Conservation (phyloP, 805 yeast species). For the Lipomyces yamadae region DNA sequence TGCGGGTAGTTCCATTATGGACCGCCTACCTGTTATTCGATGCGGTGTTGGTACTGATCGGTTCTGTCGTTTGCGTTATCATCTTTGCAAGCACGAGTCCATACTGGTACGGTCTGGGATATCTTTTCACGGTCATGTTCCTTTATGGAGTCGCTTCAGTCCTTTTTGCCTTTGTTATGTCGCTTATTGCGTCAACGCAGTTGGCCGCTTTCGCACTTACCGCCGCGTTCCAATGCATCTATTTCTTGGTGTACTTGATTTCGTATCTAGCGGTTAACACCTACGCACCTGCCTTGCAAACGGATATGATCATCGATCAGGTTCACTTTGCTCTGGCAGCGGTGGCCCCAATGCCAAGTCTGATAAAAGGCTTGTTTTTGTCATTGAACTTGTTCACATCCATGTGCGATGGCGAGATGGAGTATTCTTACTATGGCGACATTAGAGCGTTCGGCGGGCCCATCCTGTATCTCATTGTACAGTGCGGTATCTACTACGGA, state of each 20-base stretch:
- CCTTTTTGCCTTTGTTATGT: constrained; percentile 42
- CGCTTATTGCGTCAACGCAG: constrained; percentile 45
- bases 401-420: constrained; percentile 40
- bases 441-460: constrained; percentile 47
- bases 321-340: constrained; percentile 44
- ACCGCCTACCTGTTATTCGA: constrained; percentile 43
- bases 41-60: constrained; percentile 38
- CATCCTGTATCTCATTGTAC: constrained; percentile 44
- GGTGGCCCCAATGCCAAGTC: constrained; percentile 42
- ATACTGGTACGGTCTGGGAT: constrained; percentile 43
- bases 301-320: constrained; percentile 38
- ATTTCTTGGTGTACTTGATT: constrained; percentile 44
- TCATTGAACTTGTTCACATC: constrained; percentile 45
- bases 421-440: constrained; percentile 42
- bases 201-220: constrained; percentile 49
- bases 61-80: constrained; percentile 41
- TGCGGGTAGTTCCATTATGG: constrained; percentile 46
- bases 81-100: constrained; percentile 41
- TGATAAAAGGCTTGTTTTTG: constrained; percentile 44
- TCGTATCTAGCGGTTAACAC: constrained; percentile 43
- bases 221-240: constrained; percentile 45
- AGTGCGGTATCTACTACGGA: constrained; percentile 38
- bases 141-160: constrained; percentile 44
- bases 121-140: constrained; percentile 43
- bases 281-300: constrained; percentile 42